phyloP scores from a whole-genome alignment of 2,329 filamentous ascomycete species.

The Penicillium corylophilum region DNA sequence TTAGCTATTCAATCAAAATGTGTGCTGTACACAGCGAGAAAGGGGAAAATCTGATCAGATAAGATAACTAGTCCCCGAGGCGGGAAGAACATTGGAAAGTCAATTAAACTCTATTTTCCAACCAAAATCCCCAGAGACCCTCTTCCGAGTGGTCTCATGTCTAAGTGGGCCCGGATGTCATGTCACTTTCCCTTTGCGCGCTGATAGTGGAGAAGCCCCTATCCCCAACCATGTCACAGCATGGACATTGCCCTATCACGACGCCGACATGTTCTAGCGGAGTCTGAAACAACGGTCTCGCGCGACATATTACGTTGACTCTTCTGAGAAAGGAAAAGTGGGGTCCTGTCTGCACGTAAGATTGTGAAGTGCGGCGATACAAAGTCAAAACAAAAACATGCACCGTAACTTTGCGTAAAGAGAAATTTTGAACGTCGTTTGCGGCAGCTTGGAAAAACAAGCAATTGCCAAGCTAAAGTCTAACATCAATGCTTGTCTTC shows the following conservation, averaged over 20 bases:
- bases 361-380: neutral
- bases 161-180: neutral
- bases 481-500: neutral
- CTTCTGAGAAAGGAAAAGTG: neutral
- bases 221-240: neutral
- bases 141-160: slow-evolving; percentile 10
- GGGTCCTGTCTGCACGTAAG: neutral
- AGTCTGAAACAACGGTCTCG: neutral
- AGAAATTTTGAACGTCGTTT: neutral
- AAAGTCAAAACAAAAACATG: neutral
- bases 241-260: neutral
- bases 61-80: neutral
- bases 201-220: neutral
- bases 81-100: neutral
- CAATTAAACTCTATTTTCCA: neutral
- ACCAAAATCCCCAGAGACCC: neutral
- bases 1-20: neutral
- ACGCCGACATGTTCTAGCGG: neutral
- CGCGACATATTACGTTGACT: neutral
- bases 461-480: neutral
- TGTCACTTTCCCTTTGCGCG: neutral
- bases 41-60: neutral
- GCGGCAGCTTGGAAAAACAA: neutral
- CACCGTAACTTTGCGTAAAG: neutral
- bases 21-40: neutral